These are phyloP conservation scores for Phanerochaete carnosa DNA, from an alignment of 768 basidiomycete genomes.

Conservation along the genomic window DNA sequence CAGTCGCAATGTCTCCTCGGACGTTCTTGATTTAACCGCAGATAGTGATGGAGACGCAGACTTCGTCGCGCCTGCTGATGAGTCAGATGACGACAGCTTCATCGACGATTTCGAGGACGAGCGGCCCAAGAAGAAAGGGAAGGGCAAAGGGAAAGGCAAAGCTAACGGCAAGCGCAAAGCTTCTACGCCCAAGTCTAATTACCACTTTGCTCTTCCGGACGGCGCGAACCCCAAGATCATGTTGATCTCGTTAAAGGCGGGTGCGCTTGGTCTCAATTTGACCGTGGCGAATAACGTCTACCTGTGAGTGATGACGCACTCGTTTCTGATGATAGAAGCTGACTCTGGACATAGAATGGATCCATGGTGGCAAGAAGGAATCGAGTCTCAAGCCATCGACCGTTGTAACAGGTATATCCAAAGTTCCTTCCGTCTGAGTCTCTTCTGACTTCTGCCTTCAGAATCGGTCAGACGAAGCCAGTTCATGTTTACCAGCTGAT, in stretches of 20 bases:
- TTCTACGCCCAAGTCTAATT: slow-evolving; percentile 19
- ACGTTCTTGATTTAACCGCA: neutral
- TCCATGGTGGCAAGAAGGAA: slow-evolving; percentile 88
- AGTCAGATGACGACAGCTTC: slow-evolving; percentile 32
- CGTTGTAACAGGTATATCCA: slow-evolving; percentile 60
- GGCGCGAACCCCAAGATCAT: slow-evolving; percentile 69
- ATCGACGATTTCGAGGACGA: slow-evolving; percentile 32
- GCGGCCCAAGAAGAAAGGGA: slow-evolving; percentile 14
- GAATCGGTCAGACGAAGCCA: slow-evolving; percentile 78
- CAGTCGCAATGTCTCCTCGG: neutral
- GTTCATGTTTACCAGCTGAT: slow-evolving; percentile 90
- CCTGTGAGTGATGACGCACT: slow-evolving; percentile 46
- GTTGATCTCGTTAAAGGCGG: slow-evolving; percentile 82
- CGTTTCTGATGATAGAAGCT: neutral
- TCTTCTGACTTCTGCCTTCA: slow-evolving; percentile 13
- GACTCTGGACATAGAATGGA: slow-evolving; percentile 30
- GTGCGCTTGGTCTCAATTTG: slow-evolving; percentile 83
- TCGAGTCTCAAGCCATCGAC: slow-evolving; percentile 82
- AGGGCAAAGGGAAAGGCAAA: slow-evolving; percentile 36
- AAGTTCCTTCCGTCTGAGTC: neutral
- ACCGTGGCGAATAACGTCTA: slow-evolving; percentile 89
- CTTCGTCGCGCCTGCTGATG: slow-evolving; percentile 17
- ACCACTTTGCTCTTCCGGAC: slow-evolving; percentile 11
- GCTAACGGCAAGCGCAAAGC: slow-evolving; percentile 7
- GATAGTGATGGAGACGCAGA: slow-evolving; percentile 19